These are phyloP conservation scores for Mucuna pruriens DNA, from an alignment of 306 rosid species.

Conservation along the genomic window DNA sequence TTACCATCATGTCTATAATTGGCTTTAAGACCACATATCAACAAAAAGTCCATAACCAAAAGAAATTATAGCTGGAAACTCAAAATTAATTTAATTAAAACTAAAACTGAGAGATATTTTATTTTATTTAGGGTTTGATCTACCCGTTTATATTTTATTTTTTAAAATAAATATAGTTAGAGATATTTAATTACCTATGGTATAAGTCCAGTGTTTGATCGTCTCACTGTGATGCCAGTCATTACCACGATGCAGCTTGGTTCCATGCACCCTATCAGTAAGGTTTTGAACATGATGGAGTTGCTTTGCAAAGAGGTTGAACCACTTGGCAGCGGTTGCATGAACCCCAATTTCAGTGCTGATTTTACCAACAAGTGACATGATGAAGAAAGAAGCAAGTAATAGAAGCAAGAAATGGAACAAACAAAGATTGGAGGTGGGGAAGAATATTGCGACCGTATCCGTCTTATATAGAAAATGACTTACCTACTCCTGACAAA, in stretches of 20 bases:
- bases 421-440: background rate
- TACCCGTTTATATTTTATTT: too few species aligned
- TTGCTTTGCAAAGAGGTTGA: background rate
- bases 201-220: conserved; percentile 45
- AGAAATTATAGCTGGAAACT: too few species aligned
- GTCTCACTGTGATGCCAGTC: conserved; percentile 55
- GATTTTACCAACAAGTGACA: conserved; percentile 40
- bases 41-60: too few species aligned
- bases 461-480: background rate
- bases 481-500: background rate
- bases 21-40: too few species aligned
- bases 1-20: too few species aligned
- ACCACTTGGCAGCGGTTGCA: conserved; percentile 32
- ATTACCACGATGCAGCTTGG: conserved; percentile 54
- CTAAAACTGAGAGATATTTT: too few species aligned
- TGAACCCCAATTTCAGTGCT: conserved; percentile 40
- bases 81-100: too few species aligned
- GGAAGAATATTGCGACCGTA: background rate
- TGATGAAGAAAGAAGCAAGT: background rate
- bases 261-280: conserved; percentile 31
- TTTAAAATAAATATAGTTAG: too few species aligned
- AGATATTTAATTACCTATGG: conserved; percentile 24
- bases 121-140: too few species aligned
- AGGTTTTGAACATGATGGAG: conserved; percentile 35
- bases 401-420: background rate